Evolutionary conservation across 164 flowering plant genomes (phyloP), one percentile per base, ranked within the genome.

Genomic region (Umbilicus rupestris): DNA sequence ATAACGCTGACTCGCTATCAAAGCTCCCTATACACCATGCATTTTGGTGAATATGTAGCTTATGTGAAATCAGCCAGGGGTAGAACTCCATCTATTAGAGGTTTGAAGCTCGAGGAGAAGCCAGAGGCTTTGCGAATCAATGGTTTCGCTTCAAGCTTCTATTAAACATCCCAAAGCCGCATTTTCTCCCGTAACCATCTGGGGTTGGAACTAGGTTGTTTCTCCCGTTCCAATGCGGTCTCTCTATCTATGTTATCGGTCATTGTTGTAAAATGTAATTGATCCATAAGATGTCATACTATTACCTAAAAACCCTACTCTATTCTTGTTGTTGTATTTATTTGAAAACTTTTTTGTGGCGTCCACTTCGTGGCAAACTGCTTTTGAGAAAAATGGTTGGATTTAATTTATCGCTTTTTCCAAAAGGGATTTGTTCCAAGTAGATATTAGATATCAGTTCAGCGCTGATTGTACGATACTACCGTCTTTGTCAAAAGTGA

Each of bases 21-120:
- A 73, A 95, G 99, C 82, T 87, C 97, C 9, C n/a, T 90, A 59
- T 91, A 75, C 67, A 85, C 94, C 35, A 79, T 95, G 94, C 85
- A 76, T 67, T 89, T 81, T 72, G 77, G 84, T 50, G 96, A 94
- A 20, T 94, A 94, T 26, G 19, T 33, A 29, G 42, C 65, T 14
- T 63, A 63, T 63, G 45, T 63, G 26, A 63, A 39, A 46, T 35
- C 65, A n/a, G 26, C 45, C 1, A 63, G 65, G 29, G 45, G 65
- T 63, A 26, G 16, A 20, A 26, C 65, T 37, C 65, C 65, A n/a
- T 37, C 65, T 22, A 37, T 63, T 39, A 63, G 30, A 35, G 65
- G 65, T 20, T 37, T 63, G 29, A 63, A 63, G 65, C 65, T 35
- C 65, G 28, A 62, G 15, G 60, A 55, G 19, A 28, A 55, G 31